Evolutionary conservation across 2,329 filamentous ascomycete species (phyloP).

Genomic region (Cercospora citrullina): DNA sequence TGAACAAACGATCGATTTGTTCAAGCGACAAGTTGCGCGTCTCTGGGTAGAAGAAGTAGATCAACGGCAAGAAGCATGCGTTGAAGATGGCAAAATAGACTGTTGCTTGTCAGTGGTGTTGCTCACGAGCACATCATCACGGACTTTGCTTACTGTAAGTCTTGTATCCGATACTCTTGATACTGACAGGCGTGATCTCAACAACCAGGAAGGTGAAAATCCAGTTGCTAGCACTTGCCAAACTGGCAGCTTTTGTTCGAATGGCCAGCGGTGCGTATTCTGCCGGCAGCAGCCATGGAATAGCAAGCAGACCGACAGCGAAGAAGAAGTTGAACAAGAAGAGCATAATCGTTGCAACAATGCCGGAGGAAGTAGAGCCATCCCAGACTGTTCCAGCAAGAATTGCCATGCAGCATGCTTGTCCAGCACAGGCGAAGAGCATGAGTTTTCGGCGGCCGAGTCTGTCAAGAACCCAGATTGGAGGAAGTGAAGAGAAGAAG

Average conservation of each 20-base stretch:
- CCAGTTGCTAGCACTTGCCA: slow-evolving; percentile 68
- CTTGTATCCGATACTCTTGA: slow-evolving; percentile 37
- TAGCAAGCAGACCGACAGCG: slow-evolving; percentile 51
- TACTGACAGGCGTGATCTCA: slow-evolving; percentile 43
- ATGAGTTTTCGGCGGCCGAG: slow-evolving; percentile 53
- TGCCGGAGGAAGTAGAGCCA: slow-evolving; percentile 42
- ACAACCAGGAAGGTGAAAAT: slow-evolving; percentile 41
- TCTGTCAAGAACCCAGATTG: slow-evolving; percentile 55
- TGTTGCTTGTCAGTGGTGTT: background rate
- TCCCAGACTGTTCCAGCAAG: slow-evolving; percentile 48
- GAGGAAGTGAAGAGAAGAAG: slow-evolving; percentile 42
- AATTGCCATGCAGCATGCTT: slow-evolving; percentile 48
- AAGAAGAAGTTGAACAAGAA: slow-evolving; percentile 43
- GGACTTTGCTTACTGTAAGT: slow-evolving; percentile 32
- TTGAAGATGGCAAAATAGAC: slow-evolving; percentile 54
- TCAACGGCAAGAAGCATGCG: slow-evolving; percentile 54
- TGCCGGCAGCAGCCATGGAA: slow-evolving; percentile 93
- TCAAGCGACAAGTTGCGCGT: slow-evolving; percentile 48
- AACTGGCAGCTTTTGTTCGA: slow-evolving; percentile 87
- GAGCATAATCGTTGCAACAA: slow-evolving; percentile 46
- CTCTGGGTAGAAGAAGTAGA: slow-evolving; percentile 60
- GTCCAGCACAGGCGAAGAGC: slow-evolving; percentile 37
- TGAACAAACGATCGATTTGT: slow-evolving; percentile 55
- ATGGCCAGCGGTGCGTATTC: slow-evolving; percentile 94
- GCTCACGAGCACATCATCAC: too few relatives aligned